These are phyloP conservation scores for Tuber melanosporum DNA, from an alignment of 495 filamentous ascomycete genomes.

Conservation along the genomic window DNA sequence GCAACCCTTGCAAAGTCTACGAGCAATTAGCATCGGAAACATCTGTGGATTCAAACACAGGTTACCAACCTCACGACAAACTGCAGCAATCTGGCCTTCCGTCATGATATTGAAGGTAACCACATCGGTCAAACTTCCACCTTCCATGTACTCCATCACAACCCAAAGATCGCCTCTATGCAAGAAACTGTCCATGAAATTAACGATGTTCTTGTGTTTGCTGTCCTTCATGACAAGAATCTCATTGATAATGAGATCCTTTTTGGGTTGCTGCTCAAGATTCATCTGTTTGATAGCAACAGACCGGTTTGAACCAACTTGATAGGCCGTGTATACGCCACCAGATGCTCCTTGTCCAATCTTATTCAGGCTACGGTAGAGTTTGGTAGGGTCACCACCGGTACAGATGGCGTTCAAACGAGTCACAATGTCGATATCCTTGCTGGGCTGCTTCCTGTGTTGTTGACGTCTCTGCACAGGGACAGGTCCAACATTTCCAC, in stretches of 20 bases:
- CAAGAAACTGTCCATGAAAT: conserved; percentile 95
- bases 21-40: conserved; percentile 6
- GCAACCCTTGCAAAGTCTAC: conserved; percentile 77
- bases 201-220: conserved; percentile 96
- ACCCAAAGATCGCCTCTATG: conserved; percentile 90
- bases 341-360: conserved; percentile 97
- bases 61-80: conserved; percentile 70
- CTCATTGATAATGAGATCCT: conserved; percentile 97
- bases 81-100: conserved; percentile 90
- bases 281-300: conserved; percentile 99
- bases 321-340: conserved; percentile 88
- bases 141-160: conserved; percentile 99
- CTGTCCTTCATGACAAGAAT: conserved; percentile 99
- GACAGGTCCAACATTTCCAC: conserved; percentile 37
- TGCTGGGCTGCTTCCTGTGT: conserved; percentile 41
- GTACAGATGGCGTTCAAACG: conserved; percentile 82
- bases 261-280: conserved; percentile 94
- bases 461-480: conserved; percentile 35
- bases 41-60: not conserved
- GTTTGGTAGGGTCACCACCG: conserved; percentile 74
- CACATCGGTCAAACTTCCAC: conserved; percentile 92
- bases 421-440: conserved; percentile 67
- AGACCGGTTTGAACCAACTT: conserved; percentile 70
- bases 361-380: conserved; percentile 83
- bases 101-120: conserved; percentile 99